These are phyloP conservation scores for Isabelozyma rhagii DNA, from an alignment of 805 yeast genomes.

Conservation along the genomic window DNA sequence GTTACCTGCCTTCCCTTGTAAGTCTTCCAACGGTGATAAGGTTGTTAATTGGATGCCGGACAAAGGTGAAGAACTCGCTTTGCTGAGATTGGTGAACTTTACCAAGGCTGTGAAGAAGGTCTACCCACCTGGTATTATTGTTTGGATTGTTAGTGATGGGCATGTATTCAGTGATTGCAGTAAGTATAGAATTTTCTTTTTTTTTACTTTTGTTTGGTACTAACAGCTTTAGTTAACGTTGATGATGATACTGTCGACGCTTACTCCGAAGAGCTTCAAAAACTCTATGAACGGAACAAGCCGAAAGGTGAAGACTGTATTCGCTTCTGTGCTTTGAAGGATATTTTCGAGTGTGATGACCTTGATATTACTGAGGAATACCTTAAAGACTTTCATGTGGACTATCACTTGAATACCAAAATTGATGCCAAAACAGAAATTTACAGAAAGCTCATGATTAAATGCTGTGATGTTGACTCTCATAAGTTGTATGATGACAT, in stretches of 20 bases:
- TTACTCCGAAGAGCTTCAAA: slow-evolving; percentile 44
- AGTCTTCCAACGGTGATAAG: slow-evolving; percentile 54
- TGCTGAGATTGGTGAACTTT: slow-evolving; percentile 28
- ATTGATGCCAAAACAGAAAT: slow-evolving; percentile 30
- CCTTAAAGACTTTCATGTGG: slow-evolving; percentile 20
- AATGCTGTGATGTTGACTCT: slow-evolving; percentile 37
- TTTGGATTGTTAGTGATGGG: slow-evolving; percentile 61
- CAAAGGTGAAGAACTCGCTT: slow-evolving; percentile 44
- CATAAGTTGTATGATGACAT: slow-evolving; percentile 33
- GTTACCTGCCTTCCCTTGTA: slow-evolving; percentile 64
- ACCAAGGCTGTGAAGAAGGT: slow-evolving; percentile 25
- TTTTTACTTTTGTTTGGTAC: not conserved
- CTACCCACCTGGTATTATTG: slow-evolving; percentile 54
- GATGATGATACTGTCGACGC: slow-evolving; percentile 52
- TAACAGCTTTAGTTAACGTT: slow-evolving; percentile 39
- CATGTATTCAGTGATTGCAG: slow-evolving; percentile 61
- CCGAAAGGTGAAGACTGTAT: slow-evolving; percentile 26
- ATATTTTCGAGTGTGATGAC: slow-evolving; percentile 24
- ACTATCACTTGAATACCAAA: slow-evolving; percentile 30
- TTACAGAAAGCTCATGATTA: slow-evolving; percentile 33
- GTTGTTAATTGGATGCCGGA: slow-evolving; percentile 51
- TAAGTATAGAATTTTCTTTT: slow-evolving; percentile 5
- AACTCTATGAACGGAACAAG: slow-evolving; percentile 36
- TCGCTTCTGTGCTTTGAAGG: slow-evolving; percentile 32
- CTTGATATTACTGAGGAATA: slow-evolving; percentile 9